Evolutionary conservation across 2,329 filamentous ascomycete species (phyloP), one percentile per base, ranked within the genome.

Genomic region (Akanthomyces muscarius): DNA sequence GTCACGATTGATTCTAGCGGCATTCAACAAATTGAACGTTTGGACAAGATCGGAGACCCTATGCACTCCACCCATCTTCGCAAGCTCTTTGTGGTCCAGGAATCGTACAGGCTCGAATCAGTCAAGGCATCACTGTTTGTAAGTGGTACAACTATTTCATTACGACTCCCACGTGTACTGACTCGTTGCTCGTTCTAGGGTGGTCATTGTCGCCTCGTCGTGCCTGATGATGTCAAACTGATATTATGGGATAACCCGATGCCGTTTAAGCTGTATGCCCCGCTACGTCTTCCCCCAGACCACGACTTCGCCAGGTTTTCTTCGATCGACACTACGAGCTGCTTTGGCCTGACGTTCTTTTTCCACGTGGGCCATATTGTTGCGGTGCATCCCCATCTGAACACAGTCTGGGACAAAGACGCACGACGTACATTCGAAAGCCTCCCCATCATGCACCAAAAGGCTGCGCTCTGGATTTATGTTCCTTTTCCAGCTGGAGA

Each of bases 331-430:
- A 62, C 51, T 1, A 14, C 25, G 1, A 28, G 21, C 33, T 62
- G 60, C n/a, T 62, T 56, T 50, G 60, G 60, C 18, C 52, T 56
- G 4, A 62, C 60, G 2, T 62, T 62, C 30, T 62, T 62, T 38
- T 56, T 55, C 45, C 38, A 48, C 21, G 33, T 55, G 4, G 51
- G 52, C 23, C 51, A 48, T 11, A 44, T 62, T 16, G 51, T 62
- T 14, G 60, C 52, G 4, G 52, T 56, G 33, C 60, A 62, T 42
- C 44, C 52, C 5, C 60, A 56, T 51, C 6, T 51, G 1, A 42
- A 61, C 7, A 62, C 36, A 2, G 5, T 23, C 10, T 62, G 42
- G 51, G 60, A 56, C 36, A 38, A 52, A 7, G 48, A 52, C 18
- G 59, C 58, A 30, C 38, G 48, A 2, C n/a, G 42, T 5, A 62